phyloP scores from a whole-genome alignment of 1,139 yeast species.

The Entelexis sorbosivorans region DNA sequence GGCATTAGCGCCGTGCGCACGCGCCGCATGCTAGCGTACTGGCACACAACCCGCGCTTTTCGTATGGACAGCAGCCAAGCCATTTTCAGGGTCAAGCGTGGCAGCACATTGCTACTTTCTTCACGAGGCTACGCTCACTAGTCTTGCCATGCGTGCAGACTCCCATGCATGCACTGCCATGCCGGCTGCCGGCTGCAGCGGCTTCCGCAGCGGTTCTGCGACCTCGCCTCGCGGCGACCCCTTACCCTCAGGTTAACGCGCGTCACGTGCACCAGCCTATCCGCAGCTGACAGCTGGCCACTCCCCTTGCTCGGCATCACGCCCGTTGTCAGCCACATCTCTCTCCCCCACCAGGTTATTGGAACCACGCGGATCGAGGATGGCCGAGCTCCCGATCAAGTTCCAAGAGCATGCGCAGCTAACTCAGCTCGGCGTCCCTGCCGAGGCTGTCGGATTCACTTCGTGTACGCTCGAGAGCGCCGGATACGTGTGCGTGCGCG shows the following conservation, averaged over 20 bases:
- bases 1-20: too few relatives aligned
- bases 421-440: conserved; percentile 73
- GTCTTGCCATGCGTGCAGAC: too few relatives aligned
- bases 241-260: background rate
- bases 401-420: conserved; percentile 89
- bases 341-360: conserved; percentile 2
- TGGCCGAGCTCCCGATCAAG: conserved; percentile 79
- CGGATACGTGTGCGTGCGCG: conserved; percentile 72
- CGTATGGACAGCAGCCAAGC: too few relatives aligned
- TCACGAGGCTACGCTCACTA: too few relatives aligned
- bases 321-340: conserved; percentile 1
- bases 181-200: background rate
- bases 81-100: too few relatives aligned
- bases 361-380: conserved; percentile 14
- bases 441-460: conserved; percentile 76
- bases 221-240: background rate
- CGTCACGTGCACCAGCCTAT: background rate
- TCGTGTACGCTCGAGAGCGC: conserved; percentile 92
- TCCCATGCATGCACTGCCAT: too few relatives aligned
- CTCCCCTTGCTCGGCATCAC: conserved; percentile 5
- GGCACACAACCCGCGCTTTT: too few relatives aligned
- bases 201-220: background rate
- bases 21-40: too few relatives aligned
- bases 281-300: conserved; percentile 9
- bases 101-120: too few relatives aligned